Base-by-base conservation (phyloP, 1,284 basidiomycete species). In the Ceratobasidium theobromae region DNA sequence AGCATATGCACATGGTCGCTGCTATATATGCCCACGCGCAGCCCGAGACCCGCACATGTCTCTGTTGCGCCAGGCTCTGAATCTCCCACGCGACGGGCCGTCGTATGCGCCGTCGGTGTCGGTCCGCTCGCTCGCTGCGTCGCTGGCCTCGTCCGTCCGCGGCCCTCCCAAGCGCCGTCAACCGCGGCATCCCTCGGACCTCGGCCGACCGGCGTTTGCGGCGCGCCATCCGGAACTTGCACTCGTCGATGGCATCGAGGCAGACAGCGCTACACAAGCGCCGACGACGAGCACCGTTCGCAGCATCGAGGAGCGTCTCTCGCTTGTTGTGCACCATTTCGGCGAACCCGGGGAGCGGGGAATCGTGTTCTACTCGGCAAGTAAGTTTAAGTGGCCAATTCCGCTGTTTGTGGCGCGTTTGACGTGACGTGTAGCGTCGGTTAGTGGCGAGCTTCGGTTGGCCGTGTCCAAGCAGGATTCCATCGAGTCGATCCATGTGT, bases 401-500 rank as follows among this genome's bases (percentile, higher is more conserved):
- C 12, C 32, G 9, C 32, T 35, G 14, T 12, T n/a, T 35, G 32
- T 33, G 3, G 6, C 35, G 51, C 6, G 12, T 9, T n/a, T 28
- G 16, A 41, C 27, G 6, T 12, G 6, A 11, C 6, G 8, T 64
- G 14, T 30, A 64, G 58, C 58, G 14, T 38, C n/a, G 8, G 38
- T 64, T 3, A 64, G 45, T 14, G 57, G 57, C 18, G 57, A 60
- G 49, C 45, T 60, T 9, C 57, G 57, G 14, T n/a, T 60, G 8
- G 25, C 21, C 12, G 32, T 40, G 5, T 49, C 57, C 21, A 60
- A 60, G 32, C 45, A 43, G 21, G 57, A 60, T 2, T 23, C 57
- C 8, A 49, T 60, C 28, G 57, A 60, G 16, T 60, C 57, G 14
- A 60, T 60, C 14, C 25, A 60, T 1, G 57, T 60, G 1, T 49